Evolutionary conservation across 768 basidiomycete genomes (phyloP).

Genomic region (Ramaria sp.): DNA sequence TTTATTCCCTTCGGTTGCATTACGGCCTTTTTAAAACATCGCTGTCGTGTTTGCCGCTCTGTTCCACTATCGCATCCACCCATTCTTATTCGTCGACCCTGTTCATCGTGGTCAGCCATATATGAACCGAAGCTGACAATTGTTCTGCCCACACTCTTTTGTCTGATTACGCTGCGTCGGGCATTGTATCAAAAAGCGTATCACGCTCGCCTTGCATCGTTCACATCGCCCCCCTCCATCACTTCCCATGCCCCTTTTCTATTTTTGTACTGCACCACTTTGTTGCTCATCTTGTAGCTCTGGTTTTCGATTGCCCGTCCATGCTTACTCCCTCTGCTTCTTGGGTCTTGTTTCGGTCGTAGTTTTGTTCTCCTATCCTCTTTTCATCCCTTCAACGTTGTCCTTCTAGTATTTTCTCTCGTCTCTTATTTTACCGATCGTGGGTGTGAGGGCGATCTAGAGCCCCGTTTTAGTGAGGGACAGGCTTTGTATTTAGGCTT

Average conservation of each 20-base stretch:
- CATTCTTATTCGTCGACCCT: not conserved
- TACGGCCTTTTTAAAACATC: not conserved
- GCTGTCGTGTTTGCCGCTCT: not conserved
- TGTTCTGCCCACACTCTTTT: too few relatives aligned
- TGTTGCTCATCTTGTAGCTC: not conserved
- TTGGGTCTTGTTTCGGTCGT: not conserved
- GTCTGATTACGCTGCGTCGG: not conserved
- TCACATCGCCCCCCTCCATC: not conserved
- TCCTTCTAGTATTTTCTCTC: not conserved
- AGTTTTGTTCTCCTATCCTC: not conserved
- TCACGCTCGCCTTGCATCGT: not conserved
- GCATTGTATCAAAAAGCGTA: constrained; percentile 1
- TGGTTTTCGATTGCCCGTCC: not conserved
- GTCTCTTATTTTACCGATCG: not conserved
- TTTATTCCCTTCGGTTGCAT: constrained; percentile 4
- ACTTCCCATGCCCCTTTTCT: not conserved
- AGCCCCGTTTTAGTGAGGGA: not conserved
- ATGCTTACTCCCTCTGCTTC: not conserved
- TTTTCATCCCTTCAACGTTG: not conserved
- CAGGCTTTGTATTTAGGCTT: not conserved
- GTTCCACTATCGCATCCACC: not conserved
- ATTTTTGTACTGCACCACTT: not conserved
- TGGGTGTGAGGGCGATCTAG: not conserved
- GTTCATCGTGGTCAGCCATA: not conserved
- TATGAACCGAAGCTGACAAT: not conserved